phyloP scores from a whole-genome alignment of 176 grass and related monocot genomes.

The Olyra latifolia region DNA sequence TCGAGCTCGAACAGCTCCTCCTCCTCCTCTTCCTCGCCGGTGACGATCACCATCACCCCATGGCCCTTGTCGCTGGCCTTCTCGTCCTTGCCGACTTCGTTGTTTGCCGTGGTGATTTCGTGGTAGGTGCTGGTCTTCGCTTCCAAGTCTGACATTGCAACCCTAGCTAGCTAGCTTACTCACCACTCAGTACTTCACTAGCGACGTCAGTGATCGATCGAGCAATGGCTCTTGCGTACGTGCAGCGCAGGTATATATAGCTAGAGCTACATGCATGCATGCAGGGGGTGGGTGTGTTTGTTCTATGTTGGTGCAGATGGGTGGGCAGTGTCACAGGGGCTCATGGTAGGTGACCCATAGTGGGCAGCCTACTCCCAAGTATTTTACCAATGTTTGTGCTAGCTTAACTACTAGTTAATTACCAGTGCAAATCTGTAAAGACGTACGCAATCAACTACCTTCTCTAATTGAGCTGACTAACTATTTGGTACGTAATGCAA shows the following conservation, averaged over 20 bases:
- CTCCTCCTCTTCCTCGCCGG: constrained; percentile 28
- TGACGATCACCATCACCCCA: background rate
- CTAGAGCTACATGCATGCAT: no score
- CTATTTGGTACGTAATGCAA: no score
- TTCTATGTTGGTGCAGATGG: constrained; percentile 16
- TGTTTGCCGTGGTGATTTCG: background rate
- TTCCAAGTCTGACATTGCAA: constrained; percentile 17
- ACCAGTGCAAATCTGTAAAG: no score
- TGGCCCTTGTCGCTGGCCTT: background rate
- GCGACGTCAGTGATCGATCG: no score
- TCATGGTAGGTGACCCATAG: background rate
- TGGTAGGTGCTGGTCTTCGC: background rate
- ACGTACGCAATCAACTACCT: no score
- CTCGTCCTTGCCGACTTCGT: background rate
- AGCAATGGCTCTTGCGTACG: background rate
- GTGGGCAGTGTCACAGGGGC: background rate
- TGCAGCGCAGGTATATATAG: background rate
- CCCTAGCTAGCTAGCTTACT: no score
- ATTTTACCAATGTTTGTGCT: background rate
- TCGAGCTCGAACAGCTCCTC: constrained; percentile 75
- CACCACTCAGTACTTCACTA: no score
- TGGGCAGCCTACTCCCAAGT: constrained; percentile 9
- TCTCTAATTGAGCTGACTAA: no score
- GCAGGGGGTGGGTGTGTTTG: background rate
- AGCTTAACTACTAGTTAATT: background rate